A percentile compares a stretch with the other conserved stretches of the same genome.
These are phyloP conservation scores for Volvariella volvacea DNA, from an alignment of 1,284 basidiomycete genomes.

Conservation along the genomic window DNA sequence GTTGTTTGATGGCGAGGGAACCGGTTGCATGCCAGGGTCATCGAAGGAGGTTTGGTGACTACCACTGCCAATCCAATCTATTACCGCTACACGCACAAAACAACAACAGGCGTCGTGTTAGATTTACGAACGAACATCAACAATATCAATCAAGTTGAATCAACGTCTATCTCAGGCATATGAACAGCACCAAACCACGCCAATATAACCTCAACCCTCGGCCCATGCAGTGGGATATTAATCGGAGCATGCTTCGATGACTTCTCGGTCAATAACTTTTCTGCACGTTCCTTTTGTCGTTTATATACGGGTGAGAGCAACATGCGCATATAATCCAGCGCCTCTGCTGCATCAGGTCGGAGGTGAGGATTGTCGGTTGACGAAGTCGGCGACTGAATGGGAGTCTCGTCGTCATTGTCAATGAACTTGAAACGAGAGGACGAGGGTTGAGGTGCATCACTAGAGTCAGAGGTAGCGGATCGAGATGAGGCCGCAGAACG, in stretches of 20 bases:
- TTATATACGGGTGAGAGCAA: constrained; percentile 60
- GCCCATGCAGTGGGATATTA: constrained; percentile 77
- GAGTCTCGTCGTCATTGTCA: background rate
- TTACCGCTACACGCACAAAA: too few species aligned
- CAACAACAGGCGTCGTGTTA: too few species aligned
- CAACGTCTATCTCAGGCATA: constrained; percentile 56
- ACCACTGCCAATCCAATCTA: too few species aligned
- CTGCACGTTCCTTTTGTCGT: constrained; percentile 48
- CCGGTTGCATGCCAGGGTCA: too few species aligned
- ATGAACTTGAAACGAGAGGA: background rate
- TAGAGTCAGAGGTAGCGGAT: background rate
- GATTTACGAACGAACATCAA: background rate
- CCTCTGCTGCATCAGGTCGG: constrained; percentile 29
- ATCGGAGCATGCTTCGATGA: constrained; percentile 50
- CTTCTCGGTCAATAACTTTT: constrained; percentile 43
- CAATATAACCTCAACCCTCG: constrained; percentile 73
- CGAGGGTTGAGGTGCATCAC: background rate
- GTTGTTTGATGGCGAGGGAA: too few species aligned
- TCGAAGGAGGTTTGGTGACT: too few species aligned
- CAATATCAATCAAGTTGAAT: background rate
- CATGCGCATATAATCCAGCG: constrained; percentile 60
- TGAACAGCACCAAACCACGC: constrained; percentile 77
- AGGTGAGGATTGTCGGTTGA: background rate
- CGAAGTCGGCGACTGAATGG: background rate
- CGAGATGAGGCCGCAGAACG: background rate